These are phyloP conservation scores for Plectranthus barbatus DNA, from an alignment of 257 asterid species.

Conservation along the genomic window DNA sequence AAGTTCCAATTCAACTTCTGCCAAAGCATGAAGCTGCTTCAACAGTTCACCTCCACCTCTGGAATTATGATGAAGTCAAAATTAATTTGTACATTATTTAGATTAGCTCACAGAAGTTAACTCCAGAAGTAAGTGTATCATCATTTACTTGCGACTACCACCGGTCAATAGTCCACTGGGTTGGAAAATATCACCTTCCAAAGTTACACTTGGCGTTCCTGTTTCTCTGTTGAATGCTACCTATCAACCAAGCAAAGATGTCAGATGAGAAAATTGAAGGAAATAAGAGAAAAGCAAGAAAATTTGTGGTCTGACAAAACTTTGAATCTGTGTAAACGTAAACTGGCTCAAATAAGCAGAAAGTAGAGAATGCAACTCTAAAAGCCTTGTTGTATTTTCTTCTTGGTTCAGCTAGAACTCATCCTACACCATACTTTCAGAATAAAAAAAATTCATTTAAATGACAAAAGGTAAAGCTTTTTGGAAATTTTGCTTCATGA, in stretches of 20 bases:
- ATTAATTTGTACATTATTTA: background rate
- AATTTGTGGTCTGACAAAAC: background rate
- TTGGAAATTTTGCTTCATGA: background rate
- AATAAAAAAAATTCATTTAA: background rate
- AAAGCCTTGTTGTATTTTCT: background rate
- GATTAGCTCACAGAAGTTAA: background rate
- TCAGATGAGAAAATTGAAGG: background rate
- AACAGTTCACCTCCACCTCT: constrained; percentile 95
- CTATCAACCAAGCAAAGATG: constrained; percentile 34
- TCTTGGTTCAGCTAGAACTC: background rate
- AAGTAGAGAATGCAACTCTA: background rate
- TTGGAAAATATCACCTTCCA: constrained; percentile 90
- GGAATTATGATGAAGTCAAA: constrained; percentile 17
- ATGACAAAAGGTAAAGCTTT: background rate
- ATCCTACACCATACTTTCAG: background rate
- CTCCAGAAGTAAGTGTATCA: constrained; percentile 10
- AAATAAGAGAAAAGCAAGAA: background rate
- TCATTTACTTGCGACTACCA: constrained; percentile 87
- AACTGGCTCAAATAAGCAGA: background rate
- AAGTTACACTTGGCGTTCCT: constrained; percentile 65
- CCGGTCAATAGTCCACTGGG: constrained; percentile 97
- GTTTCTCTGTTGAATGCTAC: constrained; percentile 68
- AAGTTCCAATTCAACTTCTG: constrained; percentile 69
- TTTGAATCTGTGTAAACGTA: background rate
- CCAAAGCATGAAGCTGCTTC: constrained; percentile 76